phyloP scores from a whole-genome alignment of 805 yeast genomes.

The Myxozyma nipponensis region DNA sequence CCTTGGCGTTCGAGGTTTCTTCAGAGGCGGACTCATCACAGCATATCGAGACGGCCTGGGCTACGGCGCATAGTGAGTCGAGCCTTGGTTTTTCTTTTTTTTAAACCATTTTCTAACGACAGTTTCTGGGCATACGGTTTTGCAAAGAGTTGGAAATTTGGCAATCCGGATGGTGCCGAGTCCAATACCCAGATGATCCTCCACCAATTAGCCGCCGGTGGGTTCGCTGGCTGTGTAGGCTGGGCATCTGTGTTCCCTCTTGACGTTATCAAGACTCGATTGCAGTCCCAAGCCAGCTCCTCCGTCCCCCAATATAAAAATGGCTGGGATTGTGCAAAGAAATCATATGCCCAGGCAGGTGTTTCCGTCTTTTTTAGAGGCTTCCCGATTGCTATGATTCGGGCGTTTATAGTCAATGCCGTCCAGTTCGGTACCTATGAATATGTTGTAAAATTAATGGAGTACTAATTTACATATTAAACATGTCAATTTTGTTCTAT shows the following conservation, averaged over 20 bases:
- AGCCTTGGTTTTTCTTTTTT: background rate
- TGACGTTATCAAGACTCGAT: conserved; percentile 30
- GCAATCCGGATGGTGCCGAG: conserved; percentile 7
- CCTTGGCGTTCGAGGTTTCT: conserved; percentile 29
- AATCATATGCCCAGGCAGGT: conserved; percentile 23
- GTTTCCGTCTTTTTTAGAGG: conserved; percentile 26
- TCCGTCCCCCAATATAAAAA: conserved; percentile 9
- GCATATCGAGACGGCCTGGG: conserved; percentile 30
- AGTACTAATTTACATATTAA: too few relatives aligned
- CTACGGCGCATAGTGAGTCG: conserved; percentile 30
- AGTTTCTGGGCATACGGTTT: conserved; percentile 24
- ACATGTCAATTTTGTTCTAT: too few relatives aligned
- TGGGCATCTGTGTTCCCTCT: conserved; percentile 32
- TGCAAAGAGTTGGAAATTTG: conserved; percentile 8
- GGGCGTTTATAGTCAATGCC: conserved; percentile 32
- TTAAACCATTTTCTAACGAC: background rate
- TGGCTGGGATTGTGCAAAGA: conserved; percentile 28
- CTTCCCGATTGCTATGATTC: conserved; percentile 23
- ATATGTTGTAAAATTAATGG: conserved; percentile 20
- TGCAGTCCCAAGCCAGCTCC: conserved; percentile 20
- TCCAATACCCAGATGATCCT: background rate
- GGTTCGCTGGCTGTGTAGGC: conserved; percentile 31
- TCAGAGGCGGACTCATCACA: conserved; percentile 27
- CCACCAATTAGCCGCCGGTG: conserved; percentile 28
- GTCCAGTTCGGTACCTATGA: conserved; percentile 31